Evolutionary conservation across 2,329 filamentous ascomycete genomes (phyloP).

Genomic region (Penicillium polonicum): DNA sequence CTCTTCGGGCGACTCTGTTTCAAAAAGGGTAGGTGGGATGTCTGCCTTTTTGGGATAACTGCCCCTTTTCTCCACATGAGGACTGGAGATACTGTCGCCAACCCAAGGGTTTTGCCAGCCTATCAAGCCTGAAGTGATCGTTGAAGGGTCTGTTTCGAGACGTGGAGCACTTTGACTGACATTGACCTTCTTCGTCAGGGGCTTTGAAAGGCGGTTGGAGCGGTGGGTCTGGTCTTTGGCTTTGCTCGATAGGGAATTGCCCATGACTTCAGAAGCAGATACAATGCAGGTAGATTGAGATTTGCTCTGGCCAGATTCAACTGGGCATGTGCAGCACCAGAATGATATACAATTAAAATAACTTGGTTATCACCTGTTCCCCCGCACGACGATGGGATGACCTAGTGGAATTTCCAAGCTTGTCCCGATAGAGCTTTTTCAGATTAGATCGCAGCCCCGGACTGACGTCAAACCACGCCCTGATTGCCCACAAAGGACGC

Average conservation of each 20-base stretch:
- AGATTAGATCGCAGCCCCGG: slow-evolving; percentile 24
- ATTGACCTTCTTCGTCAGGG: slow-evolving; percentile 29
- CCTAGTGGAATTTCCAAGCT: slow-evolving; percentile 6
- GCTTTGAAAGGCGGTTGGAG: slow-evolving; percentile 40
- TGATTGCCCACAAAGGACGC: slow-evolving; percentile 18
- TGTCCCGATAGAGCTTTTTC: slow-evolving; percentile 2
- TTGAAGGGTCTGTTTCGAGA: slow-evolving; percentile 7
- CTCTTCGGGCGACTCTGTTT: slow-evolving; percentile 11
- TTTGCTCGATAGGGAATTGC: slow-evolving; percentile 36
- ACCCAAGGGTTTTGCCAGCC: slow-evolving; percentile 40
- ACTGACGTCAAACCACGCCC: slow-evolving; percentile 28
- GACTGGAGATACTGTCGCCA: slow-evolving; percentile 23
- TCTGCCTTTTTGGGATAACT: slow-evolving; percentile 13
- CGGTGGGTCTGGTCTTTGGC: slow-evolving; percentile 34
- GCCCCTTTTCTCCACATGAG: slow-evolving; percentile 10
- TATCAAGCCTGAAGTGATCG: slow-evolving; percentile 19
- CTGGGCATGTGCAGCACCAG: slow-evolving; percentile 1
- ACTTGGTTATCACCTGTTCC: slow-evolving; percentile 8
- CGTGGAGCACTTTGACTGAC: slow-evolving; percentile 16
- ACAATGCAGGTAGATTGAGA: slow-evolving; percentile 13
- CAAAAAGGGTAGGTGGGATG: slow-evolving; percentile 20
- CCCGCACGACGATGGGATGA: slow-evolving; percentile 6
- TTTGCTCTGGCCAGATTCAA: slow-evolving; percentile 10
- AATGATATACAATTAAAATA: slow-evolving; percentile 13
- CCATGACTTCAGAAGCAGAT: slow-evolving; percentile 31